phyloP scores from a whole-genome alignment of 441 rosid genomes.

The Pelargonium myrrhifolium region DNA sequence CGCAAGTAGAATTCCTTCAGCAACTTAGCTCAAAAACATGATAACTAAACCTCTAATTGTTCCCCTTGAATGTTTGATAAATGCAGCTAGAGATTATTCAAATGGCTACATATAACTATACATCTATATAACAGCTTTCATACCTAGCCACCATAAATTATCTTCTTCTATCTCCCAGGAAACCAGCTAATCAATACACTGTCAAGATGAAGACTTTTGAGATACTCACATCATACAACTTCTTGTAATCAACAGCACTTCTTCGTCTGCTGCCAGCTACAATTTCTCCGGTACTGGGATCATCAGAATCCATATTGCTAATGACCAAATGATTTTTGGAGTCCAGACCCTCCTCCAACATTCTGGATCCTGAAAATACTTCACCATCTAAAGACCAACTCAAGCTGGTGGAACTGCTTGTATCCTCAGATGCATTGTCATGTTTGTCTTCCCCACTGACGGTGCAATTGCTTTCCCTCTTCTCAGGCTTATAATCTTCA shows the following conservation, averaged over 20 bases:
- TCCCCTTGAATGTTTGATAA: background rate
- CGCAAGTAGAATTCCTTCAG: background rate
- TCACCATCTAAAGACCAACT: conserved; percentile 74
- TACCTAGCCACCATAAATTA: background rate
- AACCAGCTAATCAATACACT: background rate
- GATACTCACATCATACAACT: conserved; percentile 70
- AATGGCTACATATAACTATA: background rate
- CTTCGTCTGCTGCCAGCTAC: conserved; percentile 67
- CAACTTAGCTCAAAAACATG: background rate
- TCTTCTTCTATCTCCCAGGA: background rate
- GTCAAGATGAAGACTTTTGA: conserved; percentile 1
- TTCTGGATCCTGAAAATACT: conserved; percentile 41
- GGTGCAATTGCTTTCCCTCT: conserved; percentile 40
- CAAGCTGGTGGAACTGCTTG: conserved; percentile 58
- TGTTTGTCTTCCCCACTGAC: conserved; percentile 42
- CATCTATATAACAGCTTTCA: background rate
- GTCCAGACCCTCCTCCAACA: conserved; percentile 27
- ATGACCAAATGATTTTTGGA: conserved; percentile 31
- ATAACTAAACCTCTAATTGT: background rate
- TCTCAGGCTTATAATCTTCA: conserved; percentile 80
- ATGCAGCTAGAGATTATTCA: conserved; percentile 5
- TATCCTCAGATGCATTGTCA: conserved; percentile 35
- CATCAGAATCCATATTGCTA: conserved; percentile 46
- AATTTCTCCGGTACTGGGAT: conserved; percentile 56
- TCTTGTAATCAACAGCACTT: conserved; percentile 73